These are phyloP conservation scores for Trichosporon faecale DNA, from an alignment of 1,284 basidiomycete species.

Conservation along the genomic window DNA sequence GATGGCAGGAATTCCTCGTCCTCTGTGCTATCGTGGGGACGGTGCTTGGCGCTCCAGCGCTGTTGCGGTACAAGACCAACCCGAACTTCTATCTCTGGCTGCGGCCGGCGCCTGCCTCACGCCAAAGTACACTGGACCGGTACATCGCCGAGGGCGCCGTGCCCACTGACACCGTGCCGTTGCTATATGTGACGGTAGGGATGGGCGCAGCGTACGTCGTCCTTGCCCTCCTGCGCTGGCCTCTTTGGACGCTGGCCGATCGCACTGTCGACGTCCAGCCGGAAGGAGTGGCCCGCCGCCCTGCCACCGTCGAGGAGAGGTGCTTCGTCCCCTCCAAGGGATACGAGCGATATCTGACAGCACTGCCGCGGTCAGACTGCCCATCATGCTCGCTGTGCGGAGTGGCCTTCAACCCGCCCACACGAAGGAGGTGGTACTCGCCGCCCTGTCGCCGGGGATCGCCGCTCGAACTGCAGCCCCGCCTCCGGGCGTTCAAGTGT, in stretches of 20 bases:
- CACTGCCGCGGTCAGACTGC: not conserved
- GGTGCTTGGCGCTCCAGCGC: not conserved
- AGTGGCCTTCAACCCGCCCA: no score
- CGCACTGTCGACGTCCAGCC: not conserved
- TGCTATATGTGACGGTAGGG: not conserved
- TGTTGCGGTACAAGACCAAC: not conserved
- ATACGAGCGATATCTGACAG: not conserved
- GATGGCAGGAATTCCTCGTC: not conserved
- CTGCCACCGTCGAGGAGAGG: not conserved
- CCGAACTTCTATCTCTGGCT: not conserved
- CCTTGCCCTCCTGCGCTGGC: not conserved
- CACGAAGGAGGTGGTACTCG: no score
- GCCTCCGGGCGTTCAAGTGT: no score
- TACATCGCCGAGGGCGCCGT: not conserved
- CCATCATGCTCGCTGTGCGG: not conserved
- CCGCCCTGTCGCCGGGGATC: no score
- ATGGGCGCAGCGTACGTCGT: not conserved
- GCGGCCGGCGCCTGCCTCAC: not conserved
- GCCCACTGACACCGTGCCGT: not conserved
- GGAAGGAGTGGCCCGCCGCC: not conserved
- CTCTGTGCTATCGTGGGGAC: not conserved
- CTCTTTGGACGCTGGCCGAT: not conserved
- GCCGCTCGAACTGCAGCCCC: no score
- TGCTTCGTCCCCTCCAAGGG: not conserved
- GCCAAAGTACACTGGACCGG: not conserved